Conservation (phyloP, 1,284 basidiomycete species). For the Fomitopsis betulina region DNA sequence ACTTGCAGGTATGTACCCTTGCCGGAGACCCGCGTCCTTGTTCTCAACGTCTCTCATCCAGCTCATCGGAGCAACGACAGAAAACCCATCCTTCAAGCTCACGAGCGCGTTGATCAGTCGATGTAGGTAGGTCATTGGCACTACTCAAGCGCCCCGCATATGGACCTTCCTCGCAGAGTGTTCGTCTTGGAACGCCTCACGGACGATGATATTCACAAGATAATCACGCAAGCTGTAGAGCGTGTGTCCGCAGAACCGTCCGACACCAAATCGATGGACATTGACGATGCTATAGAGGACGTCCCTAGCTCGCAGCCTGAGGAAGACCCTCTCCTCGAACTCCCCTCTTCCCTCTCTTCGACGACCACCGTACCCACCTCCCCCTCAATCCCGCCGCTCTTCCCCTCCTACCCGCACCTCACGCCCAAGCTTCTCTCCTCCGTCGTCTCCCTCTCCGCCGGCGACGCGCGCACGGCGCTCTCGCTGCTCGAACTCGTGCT, state of each 20-base stretch:
- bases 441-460: conserved; percentile 54
- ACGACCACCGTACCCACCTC: conserved; percentile 1
- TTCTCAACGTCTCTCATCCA: conserved; percentile 21
- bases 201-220: conserved; percentile 49
- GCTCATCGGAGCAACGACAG: conserved; percentile 87
- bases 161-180: conserved; percentile 36
- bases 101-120: conserved; percentile 77
- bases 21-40: not conserved
- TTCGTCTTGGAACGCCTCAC: conserved; percentile 61
- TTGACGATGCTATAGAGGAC: conserved; percentile 10
- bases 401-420: conserved; percentile 38
- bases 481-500: conserved; percentile 63
- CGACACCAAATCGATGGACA: conserved; percentile 1
- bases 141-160: not conserved
- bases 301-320: conserved; percentile 18
- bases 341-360: conserved; percentile 10
- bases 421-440: conserved; percentile 44
- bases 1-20: conserved; percentile 55
- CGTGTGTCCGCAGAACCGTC: conserved; percentile 28
- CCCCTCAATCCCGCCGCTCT: conserved; percentile 6
- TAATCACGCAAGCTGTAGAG: conserved; percentile 48
- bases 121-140: conserved; percentile 54
- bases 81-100: conserved; percentile 88
- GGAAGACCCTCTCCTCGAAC: conserved; percentile 11
- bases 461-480: conserved; percentile 70